Evolutionary conservation across 306 rosid species (phyloP).

Genomic region (Fragaria iinumae): DNA sequence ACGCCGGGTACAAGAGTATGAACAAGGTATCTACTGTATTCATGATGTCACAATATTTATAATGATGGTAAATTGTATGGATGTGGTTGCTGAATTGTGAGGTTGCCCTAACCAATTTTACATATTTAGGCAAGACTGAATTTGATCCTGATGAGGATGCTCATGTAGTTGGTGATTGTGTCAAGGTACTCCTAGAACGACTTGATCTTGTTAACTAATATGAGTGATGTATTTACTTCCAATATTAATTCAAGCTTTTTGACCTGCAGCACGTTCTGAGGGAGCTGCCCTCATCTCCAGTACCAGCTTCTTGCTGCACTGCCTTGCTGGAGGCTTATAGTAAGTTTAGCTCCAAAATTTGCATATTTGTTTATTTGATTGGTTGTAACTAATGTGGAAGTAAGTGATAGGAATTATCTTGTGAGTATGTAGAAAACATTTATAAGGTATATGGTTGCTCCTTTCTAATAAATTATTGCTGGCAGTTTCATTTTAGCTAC

Average conservation of each 20-base stretch:
- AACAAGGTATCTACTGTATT: constrained; percentile 64
- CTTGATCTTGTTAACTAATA: neutral
- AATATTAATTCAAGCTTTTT: constrained; percentile 16
- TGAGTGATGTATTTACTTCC: constrained; percentile 8
- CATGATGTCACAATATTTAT: constrained; percentile 25
- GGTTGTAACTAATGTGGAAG: neutral
- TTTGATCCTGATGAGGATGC: constrained; percentile 88
- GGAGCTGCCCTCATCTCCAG: constrained; percentile 99
- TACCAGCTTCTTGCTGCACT: constrained; percentile 98
- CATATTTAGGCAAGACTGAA: constrained; percentile 74
- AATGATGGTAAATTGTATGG: neutral
- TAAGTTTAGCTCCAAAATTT: constrained; percentile 40
- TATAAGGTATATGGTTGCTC: neutral
- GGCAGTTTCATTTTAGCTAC: neutral
- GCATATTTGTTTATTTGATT: neutral
- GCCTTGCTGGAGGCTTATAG: constrained; percentile 96
- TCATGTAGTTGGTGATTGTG: constrained; percentile 97
- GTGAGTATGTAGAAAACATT: neutral
- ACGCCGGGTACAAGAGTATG: constrained; percentile 90
- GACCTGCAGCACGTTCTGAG: constrained; percentile 86
- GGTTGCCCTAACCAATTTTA: constrained; percentile 27
- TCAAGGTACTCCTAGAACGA: constrained; percentile 61
- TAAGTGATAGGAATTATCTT: neutral
- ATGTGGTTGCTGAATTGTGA: constrained; percentile 18
- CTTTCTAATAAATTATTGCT: neutral